A percentile compares a stretch with the other conserved stretches of the same genome.
phyloP scores from a whole-genome alignment of 2,329 filamentous ascomycete species.

The Dothideomycetes sp. region DNA sequence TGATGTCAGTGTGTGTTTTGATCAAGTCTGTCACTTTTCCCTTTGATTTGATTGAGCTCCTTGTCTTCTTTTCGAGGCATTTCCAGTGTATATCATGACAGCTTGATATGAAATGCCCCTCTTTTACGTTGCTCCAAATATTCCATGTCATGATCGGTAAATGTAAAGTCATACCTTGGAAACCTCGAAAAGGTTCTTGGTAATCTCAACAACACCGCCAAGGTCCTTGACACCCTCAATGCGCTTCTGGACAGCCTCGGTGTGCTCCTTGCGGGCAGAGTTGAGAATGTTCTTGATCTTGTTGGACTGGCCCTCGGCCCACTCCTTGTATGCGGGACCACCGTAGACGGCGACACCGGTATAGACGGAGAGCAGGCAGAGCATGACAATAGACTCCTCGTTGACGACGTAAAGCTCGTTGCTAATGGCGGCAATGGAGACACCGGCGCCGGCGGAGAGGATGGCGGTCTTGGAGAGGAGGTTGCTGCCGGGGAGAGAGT shows the following conservation, averaged over 20 bases:
- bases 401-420: slow-evolving; percentile 99
- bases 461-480: slow-evolving; percentile 94
- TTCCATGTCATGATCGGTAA: no score
- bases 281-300: slow-evolving; percentile 96
- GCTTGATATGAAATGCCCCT: no score
- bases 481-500: slow-evolving; percentile 83
- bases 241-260: slow-evolving; percentile 83
- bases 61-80: no score
- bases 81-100: no score
- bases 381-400: slow-evolving; percentile 91
- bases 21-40: not conserved
- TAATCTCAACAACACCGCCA: slow-evolving; percentile 86
- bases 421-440: slow-evolving; percentile 91
- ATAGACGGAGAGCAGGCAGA: slow-evolving; percentile 91
- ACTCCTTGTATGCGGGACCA: slow-evolving; percentile 83
- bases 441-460: slow-evolving; percentile 81
- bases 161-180: no score
- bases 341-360: slow-evolving; percentile 84
- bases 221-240: slow-evolving; percentile 94
- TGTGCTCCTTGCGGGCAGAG: slow-evolving; percentile 87
- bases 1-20: slow-evolving; percentile 7
- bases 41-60: no score
- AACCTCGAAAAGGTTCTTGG: slow-evolving; percentile 92
- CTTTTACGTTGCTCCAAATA: no score
- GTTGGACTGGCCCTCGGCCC: slow-evolving; percentile 77